Evolutionary conservation across 1,139 yeast species (phyloP), one percentile per base, ranked within the genome.

Genomic region (Saccharomyces hybrid): DNA sequence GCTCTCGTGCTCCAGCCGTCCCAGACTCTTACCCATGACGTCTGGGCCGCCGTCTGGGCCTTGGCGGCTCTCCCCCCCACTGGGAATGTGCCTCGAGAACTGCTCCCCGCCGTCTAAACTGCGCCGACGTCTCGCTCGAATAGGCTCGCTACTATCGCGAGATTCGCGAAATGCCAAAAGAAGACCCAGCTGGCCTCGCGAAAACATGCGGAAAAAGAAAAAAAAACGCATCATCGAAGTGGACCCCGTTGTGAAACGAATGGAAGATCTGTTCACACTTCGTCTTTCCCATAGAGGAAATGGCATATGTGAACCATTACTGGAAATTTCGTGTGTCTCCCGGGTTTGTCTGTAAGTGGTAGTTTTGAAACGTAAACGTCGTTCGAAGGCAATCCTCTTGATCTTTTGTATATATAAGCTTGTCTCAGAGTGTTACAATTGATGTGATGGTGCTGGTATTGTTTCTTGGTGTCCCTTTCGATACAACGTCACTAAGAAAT

Each of bases 171-270:
- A 38, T 38, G 44, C 44, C 44, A 38, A 38, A 38, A 38, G 25
- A 38, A 19, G 23, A 38, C 11, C 26, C 7, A 38, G 44, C 44
- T 38, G 44, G 44, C n/a, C 44, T 38, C 44, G 25, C 44, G 44
- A 38, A 38, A 38, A 38, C 4, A 13, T 38, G 5, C n/a, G 23
- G 23, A 19, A 19, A 19, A 19, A 19, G 16, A 19, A 38, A 38
- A 6, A 19, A 38, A 38, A 3, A 38, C 25, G 13, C 25, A 38
- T 38, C 44, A 13, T 19, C 2, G 8, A 38, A 38, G 11, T 38
- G 44, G 44, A 38, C 44, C 44, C 44, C 44, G 44, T 38, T 16
- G 13, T 38, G 44, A 38, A 38, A 38, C 44, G 44, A 38, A 38
- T 38, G 44, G 11, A 11, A 38, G 44, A 38, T 38, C 44, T 38